A percentile compares a stretch with the other conserved stretches of the same genome.
phyloP scores from a whole-genome alignment of 129 eudicot genomes.

The Flaveria bidentis region DNA sequence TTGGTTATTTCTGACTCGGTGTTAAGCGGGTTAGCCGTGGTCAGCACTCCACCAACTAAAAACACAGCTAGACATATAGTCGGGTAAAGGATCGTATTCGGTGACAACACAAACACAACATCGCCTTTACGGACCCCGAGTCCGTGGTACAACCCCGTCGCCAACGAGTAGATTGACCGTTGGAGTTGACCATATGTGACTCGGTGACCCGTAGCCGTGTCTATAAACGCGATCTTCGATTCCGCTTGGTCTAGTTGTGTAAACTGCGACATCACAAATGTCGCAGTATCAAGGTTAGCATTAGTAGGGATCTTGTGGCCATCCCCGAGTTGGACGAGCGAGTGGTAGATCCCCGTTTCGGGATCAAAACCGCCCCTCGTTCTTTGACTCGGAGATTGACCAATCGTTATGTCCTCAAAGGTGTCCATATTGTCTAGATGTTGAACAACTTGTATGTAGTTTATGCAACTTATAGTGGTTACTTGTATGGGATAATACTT shows the following conservation, averaged over 20 bases:
- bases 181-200: slow-evolving; percentile 60
- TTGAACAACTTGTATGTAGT: neutral
- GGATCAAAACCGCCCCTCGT: slow-evolving; percentile 54
- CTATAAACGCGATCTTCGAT: slow-evolving; percentile 54
- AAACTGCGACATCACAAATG: slow-evolving; percentile 59
- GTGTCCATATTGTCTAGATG: slow-evolving; percentile 27
- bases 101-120: slow-evolving; percentile 61
- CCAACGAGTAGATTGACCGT: slow-evolving; percentile 52
- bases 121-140: slow-evolving; percentile 70
- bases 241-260: slow-evolving; percentile 47
- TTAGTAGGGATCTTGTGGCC: slow-evolving; percentile 45
- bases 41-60: slow-evolving; percentile 61
- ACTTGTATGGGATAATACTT: neutral
- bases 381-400: slow-evolving; percentile 5
- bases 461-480: slow-evolving; percentile 22
- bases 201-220: slow-evolving; percentile 39
- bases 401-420: slow-evolving; percentile 9
- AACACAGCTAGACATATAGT: slow-evolving; percentile 68
- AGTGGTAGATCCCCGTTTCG: slow-evolving; percentile 63
- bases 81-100: slow-evolving; percentile 65
- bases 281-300: slow-evolving; percentile 53
- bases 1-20: slow-evolving; percentile 59
- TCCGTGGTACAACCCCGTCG: slow-evolving; percentile 57
- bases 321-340: slow-evolving; percentile 46
- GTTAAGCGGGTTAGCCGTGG: slow-evolving; percentile 79